Conservation (phyloP, 768 basidiomycete genomes). For the Pleurotus eryngii region DNA sequence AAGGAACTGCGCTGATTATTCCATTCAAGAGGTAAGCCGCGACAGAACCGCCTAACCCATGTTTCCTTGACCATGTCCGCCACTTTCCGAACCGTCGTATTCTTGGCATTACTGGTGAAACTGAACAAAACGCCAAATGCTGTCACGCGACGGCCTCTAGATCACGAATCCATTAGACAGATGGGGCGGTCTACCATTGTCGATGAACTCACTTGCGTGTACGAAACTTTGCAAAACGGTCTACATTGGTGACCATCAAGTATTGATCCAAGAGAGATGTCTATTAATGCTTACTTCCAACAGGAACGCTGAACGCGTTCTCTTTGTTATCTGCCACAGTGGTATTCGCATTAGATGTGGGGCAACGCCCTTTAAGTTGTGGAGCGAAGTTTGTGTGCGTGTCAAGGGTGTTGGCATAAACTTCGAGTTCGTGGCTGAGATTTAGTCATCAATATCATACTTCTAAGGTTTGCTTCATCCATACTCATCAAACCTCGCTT, state of each 20-base stretch:
- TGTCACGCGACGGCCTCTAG: conserved; percentile 66
- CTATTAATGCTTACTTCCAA: conserved; percentile 28
- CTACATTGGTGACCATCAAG: conserved; percentile 20
- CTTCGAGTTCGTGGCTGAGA: conserved; percentile 77
- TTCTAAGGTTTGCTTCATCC: too few species aligned
- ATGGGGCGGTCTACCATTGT: not conserved
- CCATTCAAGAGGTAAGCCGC: too few species aligned
- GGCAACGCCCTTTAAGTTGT: conserved; percentile 64
- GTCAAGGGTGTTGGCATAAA: conserved; percentile 62
- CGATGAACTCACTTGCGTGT: conserved; percentile 52
- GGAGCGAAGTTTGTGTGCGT: conserved; percentile 72
- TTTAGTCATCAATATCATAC: not conserved
- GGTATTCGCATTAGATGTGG: conserved; percentile 86
- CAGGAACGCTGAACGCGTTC: conserved; percentile 30
- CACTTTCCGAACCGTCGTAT: conserved; percentile 77
- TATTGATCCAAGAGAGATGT: too few species aligned
- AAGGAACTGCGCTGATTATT: conserved; percentile 42
- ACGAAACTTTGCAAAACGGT: conserved; percentile 67
- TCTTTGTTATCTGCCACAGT: conserved; percentile 51
- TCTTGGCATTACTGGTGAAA: conserved; percentile 67
- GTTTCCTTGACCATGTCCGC: conserved; percentile 73
- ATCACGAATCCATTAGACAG: not conserved
- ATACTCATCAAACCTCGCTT: too few species aligned
- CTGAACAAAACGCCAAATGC: conserved; percentile 78
- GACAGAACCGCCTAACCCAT: conserved; percentile 49